phyloP scores from a whole-genome alignment of 305 asterid species.

The Solanum hybrid region DNA sequence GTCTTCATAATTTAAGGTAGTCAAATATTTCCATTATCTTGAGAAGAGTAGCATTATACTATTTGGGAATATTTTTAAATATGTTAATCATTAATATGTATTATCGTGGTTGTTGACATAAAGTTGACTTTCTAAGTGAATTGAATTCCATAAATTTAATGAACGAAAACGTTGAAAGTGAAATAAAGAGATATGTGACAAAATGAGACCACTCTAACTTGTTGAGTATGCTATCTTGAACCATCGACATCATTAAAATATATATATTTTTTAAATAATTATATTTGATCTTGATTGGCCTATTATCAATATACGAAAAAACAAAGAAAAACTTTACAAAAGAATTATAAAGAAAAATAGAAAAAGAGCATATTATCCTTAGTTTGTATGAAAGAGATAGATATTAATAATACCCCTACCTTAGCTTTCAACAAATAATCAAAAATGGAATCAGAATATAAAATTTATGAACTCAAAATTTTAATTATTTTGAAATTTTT shows the following conservation, averaged over 20 bases:
- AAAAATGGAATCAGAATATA: accelerated
- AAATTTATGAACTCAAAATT: background rate
- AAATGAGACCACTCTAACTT: background rate
- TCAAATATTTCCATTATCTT: background rate
- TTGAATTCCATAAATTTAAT: background rate
- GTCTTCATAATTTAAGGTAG: background rate
- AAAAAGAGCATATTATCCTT: background rate
- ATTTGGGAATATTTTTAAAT: background rate
- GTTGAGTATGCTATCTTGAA: background rate
- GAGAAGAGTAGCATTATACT: background rate
- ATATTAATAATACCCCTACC: background rate
- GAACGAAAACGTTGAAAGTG: background rate
- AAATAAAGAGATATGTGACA: background rate
- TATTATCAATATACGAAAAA: background rate
- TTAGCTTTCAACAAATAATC: background rate
- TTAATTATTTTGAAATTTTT: background rate
- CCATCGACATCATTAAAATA: background rate
- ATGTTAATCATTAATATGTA: background rate
- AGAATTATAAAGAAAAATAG: background rate
- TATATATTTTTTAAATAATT: too few relatives aligned
- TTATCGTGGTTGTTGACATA: background rate
- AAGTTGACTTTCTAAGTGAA: background rate
- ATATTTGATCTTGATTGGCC: background rate
- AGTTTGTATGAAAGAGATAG: background rate
- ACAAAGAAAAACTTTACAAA: background rate